Evolutionary conservation across 1,284 basidiomycete species (phyloP), one percentile per base, ranked within the genome.

Genomic region (Cystobasidium slooffiae): DNA sequence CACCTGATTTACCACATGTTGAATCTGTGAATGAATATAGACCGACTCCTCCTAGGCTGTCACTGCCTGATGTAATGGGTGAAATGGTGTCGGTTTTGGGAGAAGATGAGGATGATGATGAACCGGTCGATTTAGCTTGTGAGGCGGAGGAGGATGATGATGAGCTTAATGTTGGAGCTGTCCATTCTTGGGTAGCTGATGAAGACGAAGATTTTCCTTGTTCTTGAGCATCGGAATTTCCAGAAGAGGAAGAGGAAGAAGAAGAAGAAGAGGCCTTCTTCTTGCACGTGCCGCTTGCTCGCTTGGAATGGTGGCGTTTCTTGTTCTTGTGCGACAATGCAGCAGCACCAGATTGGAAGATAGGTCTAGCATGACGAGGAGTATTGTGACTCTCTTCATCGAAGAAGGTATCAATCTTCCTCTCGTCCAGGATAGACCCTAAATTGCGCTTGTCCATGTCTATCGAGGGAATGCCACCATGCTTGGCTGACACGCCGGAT

Each of bases 1-100:
- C 76, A 46, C 76, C 74, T n/a, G 72, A 70, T 41, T 69, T 64
- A 18, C 75, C 75, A 68, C 75, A 79, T 10, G 39, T 74, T 5
- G 16, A 12, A 66, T 79, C 78, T 10, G 64, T 49, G 51, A 72
- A 64, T 2, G 59, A 51, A 49, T 53, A 63, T 6, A 72, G 41
- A 49, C 69, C 69, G n/a, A 44, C 69, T 39, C 69, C 69, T 49
- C 58, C 58, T 63, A 72, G 49, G 8, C 41, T 14, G 39, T 43
- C 66, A 44, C 37, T 59, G 44, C 66, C 55, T 67, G 64, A 52
- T 52, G 64, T 51, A n/a, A 52, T 67, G 64, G 64, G 56, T 43
- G 56, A 64, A 16, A 64, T 31, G 24, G 44, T 39, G 18, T 49
- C 41, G 41, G 39, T 44, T 39, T 31, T 16, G n/a, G 39, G 1